Base-by-base conservation (phyloP, 2,329 filamentous ascomycete genomes). In the Fusarium sarcochroum region DNA sequence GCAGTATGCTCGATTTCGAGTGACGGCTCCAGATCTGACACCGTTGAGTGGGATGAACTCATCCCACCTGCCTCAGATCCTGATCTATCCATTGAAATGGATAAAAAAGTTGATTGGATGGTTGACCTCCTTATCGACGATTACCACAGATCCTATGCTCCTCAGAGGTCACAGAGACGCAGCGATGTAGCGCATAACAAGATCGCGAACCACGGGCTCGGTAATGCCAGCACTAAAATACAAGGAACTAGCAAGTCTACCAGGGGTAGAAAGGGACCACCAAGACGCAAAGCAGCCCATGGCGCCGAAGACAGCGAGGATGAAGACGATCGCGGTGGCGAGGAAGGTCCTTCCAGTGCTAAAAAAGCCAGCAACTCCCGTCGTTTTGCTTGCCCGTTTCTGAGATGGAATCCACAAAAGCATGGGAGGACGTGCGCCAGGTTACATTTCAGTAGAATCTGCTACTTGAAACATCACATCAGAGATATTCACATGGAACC, bases 381-480 rank as follows among this genome's bases (percentile, higher is more conserved):
- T 2, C 4, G 15, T 5, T 55, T 18, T 20, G 63, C 50, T n/a
- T 66, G 60, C 13, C 63, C 63, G 5, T 66, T 51, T 20, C 8
- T 40, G 3, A 60, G 65, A 4, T 52, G 40, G 60, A n/a, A 35
- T 0, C 42, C 42, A 1, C 1, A 5, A 0, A 0, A 6, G 0
- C 45, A 58, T 25, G 9, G 25, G 20, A 1, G 1, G 1, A 21
- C 0, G 23, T 35, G 45, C 30, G 1, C 15, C 21, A 23, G 23
- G 23, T 9, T 27, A 7, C 40, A 20, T 6, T 20, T 55, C 10
- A 30, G 7, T 18, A 27, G 6, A 1, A 44, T 57, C 3, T 18
- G 40, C 15, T 4, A 37, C 2, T 15, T 64, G 21, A 49, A 21
- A 45, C 6, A 17, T 20, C 58, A 60, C 10, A 3, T 60, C 6